Evolutionary conservation across 768 basidiomycete genomes (phyloP).

Genomic region (Polyporus arcularius): DNA sequence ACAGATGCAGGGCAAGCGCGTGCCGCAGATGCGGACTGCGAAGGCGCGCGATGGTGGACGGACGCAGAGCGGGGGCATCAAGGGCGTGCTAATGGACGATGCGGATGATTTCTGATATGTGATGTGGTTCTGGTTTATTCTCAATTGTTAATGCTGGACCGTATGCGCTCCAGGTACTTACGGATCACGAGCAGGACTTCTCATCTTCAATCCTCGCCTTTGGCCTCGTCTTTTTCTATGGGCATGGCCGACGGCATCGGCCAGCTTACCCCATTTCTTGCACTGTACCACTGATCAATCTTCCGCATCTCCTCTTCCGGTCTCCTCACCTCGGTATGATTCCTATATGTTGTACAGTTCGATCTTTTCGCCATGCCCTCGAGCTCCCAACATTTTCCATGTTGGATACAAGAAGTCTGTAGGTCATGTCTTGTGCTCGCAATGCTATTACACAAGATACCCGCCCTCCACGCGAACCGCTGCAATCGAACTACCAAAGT

Average conservation of each 20-base stretch:
- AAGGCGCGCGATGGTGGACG: constrained; percentile 79
- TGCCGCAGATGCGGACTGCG: constrained; percentile 68
- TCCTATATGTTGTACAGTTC: constrained; percentile 1
- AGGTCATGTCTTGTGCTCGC: constrained; percentile 4
- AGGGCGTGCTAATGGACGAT: constrained; percentile 56
- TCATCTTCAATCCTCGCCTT: no score
- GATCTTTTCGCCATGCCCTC: background rate
- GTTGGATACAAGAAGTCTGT: constrained; percentile 4
- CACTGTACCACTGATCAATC: background rate
- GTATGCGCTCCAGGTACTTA: background rate
- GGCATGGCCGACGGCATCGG: background rate
- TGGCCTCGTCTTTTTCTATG: background rate
- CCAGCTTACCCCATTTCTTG: background rate
- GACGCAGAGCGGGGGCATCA: constrained; percentile 86
- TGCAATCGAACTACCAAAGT: no score
- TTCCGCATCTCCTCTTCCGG: background rate
- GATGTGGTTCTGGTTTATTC: background rate
- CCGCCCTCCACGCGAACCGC: background rate
- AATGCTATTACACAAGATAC: constrained; percentile 6
- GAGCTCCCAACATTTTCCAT: background rate
- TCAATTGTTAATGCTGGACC: background rate
- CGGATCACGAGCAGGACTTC: no score
- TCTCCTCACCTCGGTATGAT: background rate
- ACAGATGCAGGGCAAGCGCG: constrained; percentile 28
- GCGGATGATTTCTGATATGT: constrained; percentile 30